Evolutionary conservation across 2,329 filamentous ascomycete genomes (phyloP).

Genomic region (Colletotrichum navitas): DNA sequence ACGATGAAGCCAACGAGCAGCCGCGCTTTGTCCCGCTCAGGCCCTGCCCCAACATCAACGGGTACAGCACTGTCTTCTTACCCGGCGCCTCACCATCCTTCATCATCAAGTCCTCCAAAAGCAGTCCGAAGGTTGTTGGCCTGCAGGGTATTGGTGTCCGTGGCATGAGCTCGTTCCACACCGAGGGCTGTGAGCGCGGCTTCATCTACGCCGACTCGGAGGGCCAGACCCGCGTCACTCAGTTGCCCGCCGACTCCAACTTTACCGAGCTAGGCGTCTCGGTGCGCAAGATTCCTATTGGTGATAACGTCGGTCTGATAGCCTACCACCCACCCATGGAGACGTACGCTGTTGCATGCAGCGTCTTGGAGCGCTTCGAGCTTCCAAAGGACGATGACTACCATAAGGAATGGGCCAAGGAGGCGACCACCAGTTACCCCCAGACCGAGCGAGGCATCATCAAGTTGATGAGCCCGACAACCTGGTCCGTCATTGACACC

Average conservation of each 20-base stretch:
- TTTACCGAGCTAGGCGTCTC: constrained; percentile 83
- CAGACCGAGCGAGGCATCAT: constrained; percentile 78
- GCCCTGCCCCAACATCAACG: constrained; percentile 74
- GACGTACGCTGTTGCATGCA: constrained; percentile 83
- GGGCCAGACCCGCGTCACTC: constrained; percentile 79
- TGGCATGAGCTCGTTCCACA: constrained; percentile 82
- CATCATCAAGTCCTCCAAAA: constrained; percentile 84
- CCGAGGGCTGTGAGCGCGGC: constrained; percentile 80
- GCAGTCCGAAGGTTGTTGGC: constrained; percentile 79
- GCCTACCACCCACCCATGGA: constrained; percentile 81
- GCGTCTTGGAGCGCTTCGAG: constrained; percentile 77
- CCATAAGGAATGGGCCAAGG: constrained; percentile 83
- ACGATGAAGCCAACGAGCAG: constrained; percentile 63
- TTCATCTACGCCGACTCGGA: constrained; percentile 85
- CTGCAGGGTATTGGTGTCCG: constrained; percentile 77
- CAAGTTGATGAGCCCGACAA: constrained; percentile 82
- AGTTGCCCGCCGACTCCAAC: constrained; percentile 75
- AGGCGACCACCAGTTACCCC: constrained; percentile 75
- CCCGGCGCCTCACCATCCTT: constrained; percentile 85
- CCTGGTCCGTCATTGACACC: constrained; percentile 83
- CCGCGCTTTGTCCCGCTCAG: constrained; percentile 67
- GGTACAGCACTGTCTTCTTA: constrained; percentile 86
- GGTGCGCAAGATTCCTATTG: constrained; percentile 77
- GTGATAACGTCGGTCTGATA: constrained; percentile 77
- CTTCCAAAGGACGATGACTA: constrained; percentile 89